Base-by-base conservation (phyloP, 495 filamentous ascomycete genomes). In the Cetradonia linearis region DNA sequence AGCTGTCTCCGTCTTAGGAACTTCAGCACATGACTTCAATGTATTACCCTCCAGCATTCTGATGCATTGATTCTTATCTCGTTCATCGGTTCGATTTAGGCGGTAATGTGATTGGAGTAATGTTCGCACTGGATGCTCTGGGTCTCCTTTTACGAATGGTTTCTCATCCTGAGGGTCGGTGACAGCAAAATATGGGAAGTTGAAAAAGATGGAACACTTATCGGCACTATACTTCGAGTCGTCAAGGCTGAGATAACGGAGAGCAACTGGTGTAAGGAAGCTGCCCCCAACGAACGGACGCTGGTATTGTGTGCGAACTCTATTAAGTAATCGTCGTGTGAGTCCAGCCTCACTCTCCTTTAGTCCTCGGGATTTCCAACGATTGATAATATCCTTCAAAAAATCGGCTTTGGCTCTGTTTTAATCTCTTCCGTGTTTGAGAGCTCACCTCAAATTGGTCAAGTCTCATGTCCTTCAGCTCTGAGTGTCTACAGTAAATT, bases 31-130 rank as follows among this genome's bases (percentile, higher is more conserved):
- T 30, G 30, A 53, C 14, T 34, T 53, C 49, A 53, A 34, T 0
- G 27, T 34, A 3, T 53, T 33, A 3, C 49, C 49, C 8, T 18
- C 3, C 14, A 53, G 27, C 49, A 53, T 13, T 23, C 28, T 16
- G 20, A 65, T 59, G 28, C 59, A 65, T 27, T 62, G 63, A 6
- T 2, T 0, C 23, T 59, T 48, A 27, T 65, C 63, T 28, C 47
- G 30, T 16, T 65, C 59, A 23, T 2, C 40, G 4, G 63, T 65
- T 3, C 36, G 16, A 25, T 62, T 62, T 27, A 65, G 55, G 18
- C 55, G 63, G 40, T 65, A 65, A 25, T 52, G 53, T 5, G 63
- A 65, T 23, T 62, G 63, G 1, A 65, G 44, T 13, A 65, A 47
- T 27, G 63, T 58, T 18, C 63, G 52, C 8, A 48, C 20, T 13